Base-by-base conservation (phyloP, 164 flowering plant genomes). In the Paratinospora sagittata region DNA sequence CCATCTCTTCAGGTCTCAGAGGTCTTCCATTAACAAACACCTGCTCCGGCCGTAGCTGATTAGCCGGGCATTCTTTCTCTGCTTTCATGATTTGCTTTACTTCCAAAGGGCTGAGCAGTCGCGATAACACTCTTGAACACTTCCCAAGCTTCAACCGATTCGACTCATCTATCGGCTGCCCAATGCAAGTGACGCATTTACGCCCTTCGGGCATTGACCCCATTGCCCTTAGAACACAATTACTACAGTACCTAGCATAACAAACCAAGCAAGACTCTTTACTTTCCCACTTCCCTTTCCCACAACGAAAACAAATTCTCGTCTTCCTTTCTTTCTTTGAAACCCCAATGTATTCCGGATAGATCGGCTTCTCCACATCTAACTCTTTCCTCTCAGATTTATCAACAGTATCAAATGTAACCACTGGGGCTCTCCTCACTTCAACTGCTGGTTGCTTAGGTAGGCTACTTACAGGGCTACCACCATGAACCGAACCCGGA, bases 201-300 rank as follows among this genome's bases (percentile, higher is more conserved):
- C 98, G 90, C 69, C 98, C 98, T 82, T 95, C 97, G 10, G 98
- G 98, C 98, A 95, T 95, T 7, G 98, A 95, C 8, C 98, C 98
- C 97, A 92, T 95, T n/a, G 96, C 97, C 78, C 97, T 82, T 68
- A 95, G 92, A 82, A 92, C 90, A 77, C 98, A 95, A 68, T 83
- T 90, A 74, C 92, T 80, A 80, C 98, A 95, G 76, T 92, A 95
- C 79, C 83, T 87, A 8, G 92, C 89, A 83, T 87, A 89, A 80
- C 98, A 95, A 67, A 89, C 97, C 64, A 95, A 64, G 75, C 98
- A 95, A 6, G 81, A 81, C 82, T 95, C 98, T 73, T 91, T 92
- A 19, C 86, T 83, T 64, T 93, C 96, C 98, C 97, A 91, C 78
- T 86, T 95, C 70, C 87, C 89, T 73, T 84, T 93, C 41, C 90